Evolutionary conservation across 169 alveolate species (phyloP).

Genomic region (Neospora caninum): DNA sequence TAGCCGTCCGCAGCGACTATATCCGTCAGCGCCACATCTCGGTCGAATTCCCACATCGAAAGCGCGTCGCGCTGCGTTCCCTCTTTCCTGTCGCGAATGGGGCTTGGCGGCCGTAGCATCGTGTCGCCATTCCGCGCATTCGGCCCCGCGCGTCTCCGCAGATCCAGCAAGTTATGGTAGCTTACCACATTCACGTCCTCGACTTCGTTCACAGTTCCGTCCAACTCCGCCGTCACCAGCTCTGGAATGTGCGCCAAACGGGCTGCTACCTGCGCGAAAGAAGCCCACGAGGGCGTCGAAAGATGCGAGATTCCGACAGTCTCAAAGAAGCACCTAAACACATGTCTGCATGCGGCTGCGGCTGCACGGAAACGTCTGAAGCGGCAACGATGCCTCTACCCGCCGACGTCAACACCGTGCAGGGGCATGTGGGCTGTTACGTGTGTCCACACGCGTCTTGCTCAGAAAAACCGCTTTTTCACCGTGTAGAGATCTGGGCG

Average conservation of each 20-base stretch:
- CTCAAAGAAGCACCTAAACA: neutral
- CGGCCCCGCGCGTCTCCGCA: neutral
- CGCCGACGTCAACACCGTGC: no score
- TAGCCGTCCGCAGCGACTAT: slow-evolving; percentile 16
- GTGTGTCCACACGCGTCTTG: no score
- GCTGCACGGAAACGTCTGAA: no score
- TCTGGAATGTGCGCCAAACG: neutral
- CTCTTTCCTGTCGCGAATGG: neutral
- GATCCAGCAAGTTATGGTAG: neutral
- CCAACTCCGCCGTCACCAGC: slow-evolving; percentile 25
- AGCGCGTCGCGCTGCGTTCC: neutral
- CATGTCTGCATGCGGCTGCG: no score
- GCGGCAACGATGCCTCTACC: no score
- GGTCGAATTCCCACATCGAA: neutral
- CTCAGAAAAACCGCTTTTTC: no score
- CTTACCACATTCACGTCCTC: slow-evolving; percentile 4
- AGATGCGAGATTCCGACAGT: no score
- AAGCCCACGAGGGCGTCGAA: neutral
- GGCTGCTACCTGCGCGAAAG: neutral
- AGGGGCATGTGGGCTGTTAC: no score
- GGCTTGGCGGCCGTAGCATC: neutral
- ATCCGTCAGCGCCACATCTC: neutral
- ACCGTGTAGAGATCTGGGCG: no score
- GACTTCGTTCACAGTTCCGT: slow-evolving; percentile 37
- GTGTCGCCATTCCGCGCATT: slow-evolving; percentile 6